These are phyloP conservation scores for Coemansia guatemalensis DNA, from an alignment of 192 early-diverging fungal genomes.

Conservation along the genomic window DNA sequence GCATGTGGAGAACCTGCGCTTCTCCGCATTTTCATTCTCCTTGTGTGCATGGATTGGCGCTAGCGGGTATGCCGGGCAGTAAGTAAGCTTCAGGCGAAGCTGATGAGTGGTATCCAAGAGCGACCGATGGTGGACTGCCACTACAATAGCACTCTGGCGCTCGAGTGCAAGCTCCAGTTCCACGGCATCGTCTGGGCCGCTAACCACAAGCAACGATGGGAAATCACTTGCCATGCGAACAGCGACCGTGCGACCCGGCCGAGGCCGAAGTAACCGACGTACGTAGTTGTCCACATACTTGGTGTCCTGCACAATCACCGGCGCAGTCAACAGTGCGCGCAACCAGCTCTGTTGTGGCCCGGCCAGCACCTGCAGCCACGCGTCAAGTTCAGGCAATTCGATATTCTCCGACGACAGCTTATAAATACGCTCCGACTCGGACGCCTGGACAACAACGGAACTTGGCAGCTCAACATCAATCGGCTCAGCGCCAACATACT, in stretches of 20 bases:
- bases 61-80: conserved; percentile 1
- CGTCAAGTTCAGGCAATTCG: conserved; percentile 18
- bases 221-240: neutral
- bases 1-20: conserved; percentile 4
- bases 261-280: conserved; percentile 59
- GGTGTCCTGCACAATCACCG: conserved; percentile 69
- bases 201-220: conserved; percentile 1
- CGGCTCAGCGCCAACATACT: conserved; percentile 62
- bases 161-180: conserved; percentile 76
- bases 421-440: conserved; percentile 6
- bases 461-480: neutral
- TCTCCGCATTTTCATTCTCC: neutral
- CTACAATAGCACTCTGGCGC: conserved; percentile 57
- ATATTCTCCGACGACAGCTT: conserved; percentile 1
- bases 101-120: conserved; percentile 37
- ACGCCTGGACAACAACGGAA: neutral
- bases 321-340: conserved; percentile 71
- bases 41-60: conserved; percentile 18
- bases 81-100: conserved; percentile 18
- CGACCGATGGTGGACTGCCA: conserved; percentile 46
- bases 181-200: conserved; percentile 61
- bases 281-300: conserved; percentile 60
- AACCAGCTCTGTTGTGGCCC: conserved; percentile 76
- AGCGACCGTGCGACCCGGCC: conserved; percentile 44
- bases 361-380: conserved; percentile 73